Percentiles rank a stretch among this genome's conserved stretches.
Conservation (phyloP, 176 grass and related monocot species). For the Poa pratensis region DNA sequence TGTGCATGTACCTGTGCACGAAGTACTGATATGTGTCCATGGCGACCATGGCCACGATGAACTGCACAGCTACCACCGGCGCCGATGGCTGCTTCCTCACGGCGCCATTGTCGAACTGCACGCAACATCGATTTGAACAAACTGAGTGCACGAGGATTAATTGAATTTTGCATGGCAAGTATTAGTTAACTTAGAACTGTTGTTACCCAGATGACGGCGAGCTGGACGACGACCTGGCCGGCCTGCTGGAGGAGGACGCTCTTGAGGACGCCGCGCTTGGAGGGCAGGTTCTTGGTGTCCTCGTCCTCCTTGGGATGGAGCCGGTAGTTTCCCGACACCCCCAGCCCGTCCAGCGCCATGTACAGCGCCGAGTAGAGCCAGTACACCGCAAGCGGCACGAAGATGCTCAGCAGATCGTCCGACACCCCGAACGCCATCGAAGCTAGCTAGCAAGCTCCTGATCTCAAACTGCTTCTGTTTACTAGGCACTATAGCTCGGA, state of each 20-base stretch:
- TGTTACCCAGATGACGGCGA: conserved; percentile 45
- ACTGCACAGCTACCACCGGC: conserved; percentile 49
- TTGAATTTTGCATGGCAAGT: no score
- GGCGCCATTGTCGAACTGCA: no score
- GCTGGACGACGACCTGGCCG: conserved; percentile 67
- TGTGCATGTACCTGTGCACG: conserved; percentile 81
- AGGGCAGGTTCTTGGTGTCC: conserved; percentile 62
- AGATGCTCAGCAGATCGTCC: conserved; percentile 76
- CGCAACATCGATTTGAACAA: no score
- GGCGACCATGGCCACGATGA: conserved; percentile 59
- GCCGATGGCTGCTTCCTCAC: conserved; percentile 45
- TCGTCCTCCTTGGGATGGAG: conserved; percentile 72
- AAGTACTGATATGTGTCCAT: conserved; percentile 84
- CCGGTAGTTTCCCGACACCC: conserved; percentile 65
- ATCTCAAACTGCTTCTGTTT: no score
- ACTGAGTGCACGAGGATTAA: no score
- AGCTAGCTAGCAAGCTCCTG: neutral
- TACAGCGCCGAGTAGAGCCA: conserved; percentile 80
- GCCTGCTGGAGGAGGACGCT: conserved; percentile 77
- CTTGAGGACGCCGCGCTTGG: conserved; percentile 66
- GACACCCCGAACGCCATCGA: conserved; percentile 68
- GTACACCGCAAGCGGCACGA: conserved; percentile 76
- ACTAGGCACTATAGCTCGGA: no score
- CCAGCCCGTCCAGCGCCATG: conserved; percentile 55
- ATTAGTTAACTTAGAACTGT: neutral